Conservation (phyloP, 2,329 filamentous ascomycete species). For the Cordyceps farinosa region DNA sequence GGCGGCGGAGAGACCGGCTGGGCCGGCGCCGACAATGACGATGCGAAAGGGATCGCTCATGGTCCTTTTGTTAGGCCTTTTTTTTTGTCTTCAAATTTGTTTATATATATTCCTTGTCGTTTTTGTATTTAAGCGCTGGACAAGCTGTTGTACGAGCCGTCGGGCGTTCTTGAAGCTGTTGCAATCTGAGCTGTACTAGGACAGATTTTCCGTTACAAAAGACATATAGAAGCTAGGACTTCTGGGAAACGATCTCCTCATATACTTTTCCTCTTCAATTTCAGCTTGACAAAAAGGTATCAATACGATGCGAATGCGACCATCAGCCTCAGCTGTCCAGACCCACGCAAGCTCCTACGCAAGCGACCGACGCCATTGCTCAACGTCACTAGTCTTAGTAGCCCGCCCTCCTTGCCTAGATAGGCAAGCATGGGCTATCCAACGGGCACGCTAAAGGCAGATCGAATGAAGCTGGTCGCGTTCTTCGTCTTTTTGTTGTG, state of each 20-base stretch:
- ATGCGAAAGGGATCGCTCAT: constrained; percentile 18
- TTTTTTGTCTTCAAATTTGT: no score
- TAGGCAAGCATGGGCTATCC: neutral
- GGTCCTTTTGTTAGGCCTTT: no score
- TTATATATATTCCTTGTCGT: neutral
- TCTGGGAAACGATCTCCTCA: neutral
- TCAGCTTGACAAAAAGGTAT: neutral
- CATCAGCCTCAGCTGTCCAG: neutral
- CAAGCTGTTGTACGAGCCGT: no score
- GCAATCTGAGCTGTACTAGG: no score
- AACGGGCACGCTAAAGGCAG: neutral
- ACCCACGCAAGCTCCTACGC: constrained; percentile 9
- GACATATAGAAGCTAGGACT: no score
- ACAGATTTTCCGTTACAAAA: no score
- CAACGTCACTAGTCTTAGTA: neutral
- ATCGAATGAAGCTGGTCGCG: neutral
- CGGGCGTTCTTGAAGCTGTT: no score
- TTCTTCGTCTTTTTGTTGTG: neutral
- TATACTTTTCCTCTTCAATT: neutral
- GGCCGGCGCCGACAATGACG: constrained; percentile 49
- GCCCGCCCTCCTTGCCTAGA: neutral
- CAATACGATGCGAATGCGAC: constrained; percentile 13
- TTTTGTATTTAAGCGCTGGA: no score
- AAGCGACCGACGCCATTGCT: neutral
- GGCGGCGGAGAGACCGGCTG: constrained; percentile 48